phyloP scores from a whole-genome alignment of 192 early-diverging fungal genomes.

The Gigaspora rosea region DNA sequence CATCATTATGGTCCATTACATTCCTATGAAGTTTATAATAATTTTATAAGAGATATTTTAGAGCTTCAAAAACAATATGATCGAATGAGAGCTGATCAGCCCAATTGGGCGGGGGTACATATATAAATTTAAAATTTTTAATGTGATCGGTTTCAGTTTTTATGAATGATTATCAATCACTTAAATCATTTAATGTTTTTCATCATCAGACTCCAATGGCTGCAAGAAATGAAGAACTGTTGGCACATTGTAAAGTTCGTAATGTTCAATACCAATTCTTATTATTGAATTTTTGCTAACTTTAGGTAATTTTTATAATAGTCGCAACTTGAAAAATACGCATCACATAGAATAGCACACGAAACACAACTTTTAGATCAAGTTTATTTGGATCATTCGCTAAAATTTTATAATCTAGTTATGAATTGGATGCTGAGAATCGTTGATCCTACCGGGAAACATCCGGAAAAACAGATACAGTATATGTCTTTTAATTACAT shows the following conservation, averaged over 20 bases:
- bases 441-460: slow-evolving; percentile 56
- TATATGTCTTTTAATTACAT: neutral
- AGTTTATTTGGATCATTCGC: slow-evolving; percentile 57
- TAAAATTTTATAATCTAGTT: slow-evolving; percentile 86
- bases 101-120: slow-evolving; percentile 37
- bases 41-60: slow-evolving; percentile 64
- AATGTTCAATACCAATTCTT: neutral
- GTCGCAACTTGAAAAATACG: slow-evolving; percentile 67
- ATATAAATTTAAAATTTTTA: slow-evolving; percentile 7
- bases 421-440: slow-evolving; percentile 88
- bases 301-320: slow-evolving; percentile 32
- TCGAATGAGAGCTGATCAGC: slow-evolving; percentile 59
- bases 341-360: slow-evolving; percentile 66
- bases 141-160: neutral
- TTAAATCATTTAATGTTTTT: neutral
- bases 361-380: slow-evolving; percentile 80
- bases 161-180: neutral
- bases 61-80: slow-evolving; percentile 72
- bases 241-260: slow-evolving; percentile 43
- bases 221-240: slow-evolving; percentile 42
- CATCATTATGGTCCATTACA: slow-evolving; percentile 82
- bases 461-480: slow-evolving; percentile 44
- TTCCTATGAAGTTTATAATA: slow-evolving; percentile 67
- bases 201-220: slow-evolving; percentile 28
- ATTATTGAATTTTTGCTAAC: neutral